Evolutionary conservation across 108 stramenopile species (phyloP).

Genomic region (Skeletonema costatum): DNA sequence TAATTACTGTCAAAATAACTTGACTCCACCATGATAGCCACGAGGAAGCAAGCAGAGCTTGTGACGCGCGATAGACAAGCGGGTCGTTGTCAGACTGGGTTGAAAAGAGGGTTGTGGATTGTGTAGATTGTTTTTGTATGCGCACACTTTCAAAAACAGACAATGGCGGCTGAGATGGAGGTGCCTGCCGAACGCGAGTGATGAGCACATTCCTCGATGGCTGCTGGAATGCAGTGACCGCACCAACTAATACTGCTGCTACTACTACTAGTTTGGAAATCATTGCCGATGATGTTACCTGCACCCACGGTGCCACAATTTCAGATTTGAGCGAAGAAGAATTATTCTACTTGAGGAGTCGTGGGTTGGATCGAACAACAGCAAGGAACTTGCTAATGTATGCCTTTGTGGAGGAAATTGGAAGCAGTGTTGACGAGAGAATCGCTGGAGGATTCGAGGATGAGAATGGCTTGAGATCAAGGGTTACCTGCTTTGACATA

Average conservation of each 20-base stretch:
- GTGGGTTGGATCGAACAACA: constrained; percentile 77
- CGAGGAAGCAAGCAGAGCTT: constrained; percentile 47
- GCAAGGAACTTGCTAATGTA: constrained; percentile 88
- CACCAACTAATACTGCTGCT: not conserved
- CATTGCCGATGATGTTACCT: constrained; percentile 94
- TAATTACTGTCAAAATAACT: constrained; percentile 76
- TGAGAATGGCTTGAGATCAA: constrained; percentile 65
- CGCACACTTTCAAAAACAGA: not conserved
- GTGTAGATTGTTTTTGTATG: not conserved
- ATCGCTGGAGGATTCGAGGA: constrained; percentile 65
- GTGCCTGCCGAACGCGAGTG: not conserved
- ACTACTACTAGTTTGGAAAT: constrained; percentile 94
- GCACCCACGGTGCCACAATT: constrained; percentile 96
- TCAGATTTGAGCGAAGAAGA: constrained; percentile 94
- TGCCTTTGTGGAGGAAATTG: constrained; percentile 86
- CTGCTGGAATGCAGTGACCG: not conserved
- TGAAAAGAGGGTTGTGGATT: not conserved
- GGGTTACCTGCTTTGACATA: constrained; percentile 34
- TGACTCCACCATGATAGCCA: constrained; percentile 93
- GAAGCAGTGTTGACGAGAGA: constrained; percentile 53
- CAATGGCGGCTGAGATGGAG: not conserved
- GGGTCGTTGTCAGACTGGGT: constrained; percentile 23
- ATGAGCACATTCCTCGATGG: not conserved
- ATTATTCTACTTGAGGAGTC: constrained; percentile 89
- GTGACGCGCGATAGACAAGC: constrained; percentile 40